A percentile compares a stretch with the other conserved stretches of the same genome.
phyloP scores from a whole-genome alignment of 2,329 filamentous ascomycete genomes.

The Rutstroemia sp. region DNA sequence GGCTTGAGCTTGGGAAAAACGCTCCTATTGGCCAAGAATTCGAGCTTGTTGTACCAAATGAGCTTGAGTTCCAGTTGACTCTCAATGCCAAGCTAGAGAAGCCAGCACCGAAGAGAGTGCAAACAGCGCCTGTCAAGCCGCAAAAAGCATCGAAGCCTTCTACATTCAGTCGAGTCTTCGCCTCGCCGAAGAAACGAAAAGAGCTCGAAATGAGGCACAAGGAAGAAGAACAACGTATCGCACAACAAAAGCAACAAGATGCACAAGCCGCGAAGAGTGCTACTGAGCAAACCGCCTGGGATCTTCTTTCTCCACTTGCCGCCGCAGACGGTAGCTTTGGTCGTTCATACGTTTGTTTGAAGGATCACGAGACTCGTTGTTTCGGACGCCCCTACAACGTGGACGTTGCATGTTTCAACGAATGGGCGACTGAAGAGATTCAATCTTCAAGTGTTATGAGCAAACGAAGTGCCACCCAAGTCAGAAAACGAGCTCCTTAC shows the following conservation, averaged over 20 bases:
- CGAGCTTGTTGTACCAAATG: conserved; percentile 91
- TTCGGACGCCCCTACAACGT: conserved; percentile 83
- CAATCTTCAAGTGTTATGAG: conserved; percentile 86
- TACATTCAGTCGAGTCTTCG: conserved; percentile 85
- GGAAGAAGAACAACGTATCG: conserved; percentile 71
- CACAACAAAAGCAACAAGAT: conserved; percentile 54
- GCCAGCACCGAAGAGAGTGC: conserved; percentile 50
- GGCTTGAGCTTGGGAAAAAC: conserved; percentile 84
- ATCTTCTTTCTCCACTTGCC: conserved; percentile 77
- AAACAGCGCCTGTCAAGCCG: conserved; percentile 54
- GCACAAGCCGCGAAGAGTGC: conserved; percentile 55
- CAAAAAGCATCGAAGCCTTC: conserved; percentile 67
- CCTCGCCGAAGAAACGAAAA: conserved; percentile 93
- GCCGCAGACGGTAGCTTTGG: conserved; percentile 91
- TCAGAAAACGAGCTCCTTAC: conserved; percentile 85
- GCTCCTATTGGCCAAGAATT: conserved; percentile 98
- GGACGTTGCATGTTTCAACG: conserved; percentile 93
- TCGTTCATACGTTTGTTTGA: conserved; percentile 86
- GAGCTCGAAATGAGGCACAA: conserved; percentile 80
- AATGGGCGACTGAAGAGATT: conserved; percentile 89
- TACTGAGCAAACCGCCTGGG: conserved; percentile 68
- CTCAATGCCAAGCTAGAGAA: conserved; percentile 91
- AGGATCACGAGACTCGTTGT: conserved; percentile 82
- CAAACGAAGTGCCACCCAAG: conserved; percentile 63
- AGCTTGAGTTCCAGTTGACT: conserved; percentile 97